Evolutionary conservation across 1,284 basidiomycete species (phyloP).

Genomic region (Pseudozyma flocculosa): DNA sequence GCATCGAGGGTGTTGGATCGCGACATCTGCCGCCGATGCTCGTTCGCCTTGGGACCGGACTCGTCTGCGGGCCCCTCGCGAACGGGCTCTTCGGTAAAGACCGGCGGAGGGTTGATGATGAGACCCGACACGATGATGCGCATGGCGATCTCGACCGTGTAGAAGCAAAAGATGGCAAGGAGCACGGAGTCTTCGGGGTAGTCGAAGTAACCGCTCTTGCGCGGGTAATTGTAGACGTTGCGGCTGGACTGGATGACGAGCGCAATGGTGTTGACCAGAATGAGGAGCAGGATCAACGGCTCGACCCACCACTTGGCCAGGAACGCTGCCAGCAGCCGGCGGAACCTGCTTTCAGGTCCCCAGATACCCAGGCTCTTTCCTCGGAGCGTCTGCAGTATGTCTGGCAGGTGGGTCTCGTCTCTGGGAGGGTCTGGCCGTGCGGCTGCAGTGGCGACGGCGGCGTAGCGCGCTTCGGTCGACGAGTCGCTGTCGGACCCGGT

Average conservation of each 20-base stretch:
- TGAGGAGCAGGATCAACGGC: constrained; percentile 77
- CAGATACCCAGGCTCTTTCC: constrained; percentile 79
- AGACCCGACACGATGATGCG: constrained; percentile 90
- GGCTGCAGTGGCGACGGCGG: neutral
- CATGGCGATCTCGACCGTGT: constrained; percentile 86
- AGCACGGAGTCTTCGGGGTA: constrained; percentile 83
- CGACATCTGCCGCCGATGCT: constrained; percentile 30
- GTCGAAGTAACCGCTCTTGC: constrained; percentile 73
- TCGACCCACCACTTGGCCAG: constrained; percentile 73
- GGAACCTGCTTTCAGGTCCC: constrained; percentile 62
- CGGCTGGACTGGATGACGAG: constrained; percentile 75
- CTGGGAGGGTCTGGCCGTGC: neutral
- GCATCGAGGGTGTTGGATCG: constrained; percentile 48
- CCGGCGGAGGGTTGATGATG: constrained; percentile 73
- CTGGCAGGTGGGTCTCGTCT: neutral
- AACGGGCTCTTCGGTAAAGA: constrained; percentile 7
- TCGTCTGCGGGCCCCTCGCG: constrained; percentile 3
- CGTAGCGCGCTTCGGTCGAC: neutral
- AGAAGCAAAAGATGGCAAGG: constrained; percentile 78
- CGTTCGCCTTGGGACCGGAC: neutral
- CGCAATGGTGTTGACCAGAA: constrained; percentile 79
- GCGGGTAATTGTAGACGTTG: constrained; percentile 61
- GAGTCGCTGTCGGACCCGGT: constrained; percentile 29
- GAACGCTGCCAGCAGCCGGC: constrained; percentile 22
- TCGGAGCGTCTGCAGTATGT: constrained; percentile 61